A percentile compares a stretch with the other conserved stretches of the same genome.
These are phyloP conservation scores for Schoenoplectus tabernaemontani DNA, from an alignment of 202 grass and related monocot species.

Conservation along the genomic window DNA sequence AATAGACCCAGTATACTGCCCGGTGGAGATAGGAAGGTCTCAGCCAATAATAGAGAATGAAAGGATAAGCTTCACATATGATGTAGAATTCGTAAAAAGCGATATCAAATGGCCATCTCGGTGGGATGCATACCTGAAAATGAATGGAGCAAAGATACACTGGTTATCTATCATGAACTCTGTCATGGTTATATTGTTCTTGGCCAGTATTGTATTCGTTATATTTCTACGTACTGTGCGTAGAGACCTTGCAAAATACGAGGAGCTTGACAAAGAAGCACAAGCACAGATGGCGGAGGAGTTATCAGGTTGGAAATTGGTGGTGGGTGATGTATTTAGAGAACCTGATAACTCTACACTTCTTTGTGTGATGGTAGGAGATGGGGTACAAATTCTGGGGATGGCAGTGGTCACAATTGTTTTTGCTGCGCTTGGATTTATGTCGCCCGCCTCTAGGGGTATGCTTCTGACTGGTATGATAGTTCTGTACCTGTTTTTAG, in stretches of 20 bases:
- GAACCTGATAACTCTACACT: conserved; percentile 61
- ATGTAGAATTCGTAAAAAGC: conserved; percentile 73
- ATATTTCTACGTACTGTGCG: conserved; percentile 90
- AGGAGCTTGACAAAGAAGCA: conserved; percentile 76
- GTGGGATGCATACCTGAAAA: conserved; percentile 95
- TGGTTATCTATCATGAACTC: conserved; percentile 99
- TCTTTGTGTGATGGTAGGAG: conserved; percentile 77
- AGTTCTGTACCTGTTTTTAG: conserved; percentile 80
- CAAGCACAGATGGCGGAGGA: conserved; percentile 95
- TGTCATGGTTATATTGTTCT: conserved; percentile 85
- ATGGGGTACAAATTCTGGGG: conserved; percentile 82
- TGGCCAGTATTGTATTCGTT: conserved; percentile 90
- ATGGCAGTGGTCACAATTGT: conserved; percentile 81
- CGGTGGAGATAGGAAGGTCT: conserved; percentile 44
- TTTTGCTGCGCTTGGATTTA: conserved; percentile 81
- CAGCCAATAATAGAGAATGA: conserved; percentile 68
- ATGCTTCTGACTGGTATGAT: conserved; percentile 94
- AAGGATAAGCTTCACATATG: conserved; percentile 72
- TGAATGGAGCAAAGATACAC: conserved; percentile 83
- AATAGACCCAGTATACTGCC: conserved; percentile 55
- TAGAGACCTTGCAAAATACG: conserved; percentile 80
- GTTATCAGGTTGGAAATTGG: conserved; percentile 92
- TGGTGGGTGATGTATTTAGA: conserved; percentile 90
- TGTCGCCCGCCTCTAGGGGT: conserved; percentile 91
- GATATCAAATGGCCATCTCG: conserved; percentile 91